Evolutionary conservation across 2,329 filamentous ascomycete genomes (phyloP), one percentile per base, ranked within the genome.

Genomic region (Epichloe sylvatica): DNA sequence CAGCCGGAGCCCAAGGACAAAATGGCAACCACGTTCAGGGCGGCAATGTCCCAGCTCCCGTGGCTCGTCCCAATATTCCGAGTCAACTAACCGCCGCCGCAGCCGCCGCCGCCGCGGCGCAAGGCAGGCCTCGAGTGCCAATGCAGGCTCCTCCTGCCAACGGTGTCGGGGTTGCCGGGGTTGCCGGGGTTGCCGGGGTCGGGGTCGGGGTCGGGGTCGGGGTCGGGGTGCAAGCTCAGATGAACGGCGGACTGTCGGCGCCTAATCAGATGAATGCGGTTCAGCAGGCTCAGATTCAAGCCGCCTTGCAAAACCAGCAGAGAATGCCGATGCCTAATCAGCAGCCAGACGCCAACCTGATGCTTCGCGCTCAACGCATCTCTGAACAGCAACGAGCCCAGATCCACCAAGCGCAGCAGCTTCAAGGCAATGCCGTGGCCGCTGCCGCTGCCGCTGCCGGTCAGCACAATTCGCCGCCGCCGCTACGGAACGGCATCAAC

Each of bases 231-330:
- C 66, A 69, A 41, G 65, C 67, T n/a, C 78, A 72, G 60, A 71
- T 76, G 64, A 65, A 64, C 53, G 73, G 68, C 49, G 75, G 66
- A 53, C 75, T 71, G 42, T 72, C 70, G 51, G 75, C 69, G 25
- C 78, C 70, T 3, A 73, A 79, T 60, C 75, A 78, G 40, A 76
- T 85, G 70, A 79, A 78, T 52, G 76, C 77, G 43, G 73, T 85
- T 23, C 79, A 81, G 37, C 83, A 86, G 61, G 81, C 83, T 23
- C 84, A 84, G 55, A 75, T 87, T 69, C 81, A 84, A 57, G 51
- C 51, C 13, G 73, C 74, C 15, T 56, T 69, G 56, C 70, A 76
- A 53, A 70, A 69, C 5, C 76, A 83, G 54, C 73, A 78, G 48
- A 76, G 83, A 49, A 75, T 86, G 69, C 75, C 79, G 2, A 64